Percentiles rank a stretch among this genome's conserved stretches.
These are phyloP conservation scores for Fraxinus velutina DNA, from an alignment of 305 asterid genomes.

Conservation along the genomic window DNA sequence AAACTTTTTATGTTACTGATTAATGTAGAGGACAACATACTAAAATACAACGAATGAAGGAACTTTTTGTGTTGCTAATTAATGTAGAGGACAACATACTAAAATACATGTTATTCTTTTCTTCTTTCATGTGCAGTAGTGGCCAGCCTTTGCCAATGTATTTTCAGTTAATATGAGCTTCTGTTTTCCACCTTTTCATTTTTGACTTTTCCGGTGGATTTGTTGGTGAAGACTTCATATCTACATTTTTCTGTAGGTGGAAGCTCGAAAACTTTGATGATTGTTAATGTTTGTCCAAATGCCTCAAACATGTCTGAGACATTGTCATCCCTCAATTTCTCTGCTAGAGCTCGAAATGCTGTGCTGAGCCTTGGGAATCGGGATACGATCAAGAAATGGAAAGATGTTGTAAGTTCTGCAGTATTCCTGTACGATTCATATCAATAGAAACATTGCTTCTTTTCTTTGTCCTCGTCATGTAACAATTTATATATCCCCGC, in stretches of 20 bases:
- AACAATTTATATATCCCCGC: constrained; percentile 1
- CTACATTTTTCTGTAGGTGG: constrained; percentile 63
- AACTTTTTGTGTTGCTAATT: not conserved
- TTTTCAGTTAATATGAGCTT: constrained; percentile 12
- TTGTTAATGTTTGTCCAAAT: constrained; percentile 76
- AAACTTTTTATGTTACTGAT: not conserved
- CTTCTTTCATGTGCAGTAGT: constrained; percentile 16
- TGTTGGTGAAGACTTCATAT: constrained; percentile 6
- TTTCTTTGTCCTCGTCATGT: not conserved
- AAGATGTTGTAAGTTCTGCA: constrained; percentile 76
- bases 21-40: not conserved
- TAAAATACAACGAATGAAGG: not conserved
- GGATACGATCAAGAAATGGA: constrained; percentile 95
- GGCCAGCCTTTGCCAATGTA: constrained; percentile 9
- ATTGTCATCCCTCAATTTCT: constrained; percentile 79
- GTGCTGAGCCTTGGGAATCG: constrained; percentile 86
- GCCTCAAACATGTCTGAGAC: constrained; percentile 73
- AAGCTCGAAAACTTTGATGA: constrained; percentile 82
- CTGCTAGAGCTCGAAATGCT: constrained; percentile 92
- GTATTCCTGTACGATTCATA: constrained; percentile 17
- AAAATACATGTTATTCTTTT: constrained; percentile 9
- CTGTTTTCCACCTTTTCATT: constrained; percentile 1
- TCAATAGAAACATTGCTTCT: constrained; percentile 2
- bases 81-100: not conserved
- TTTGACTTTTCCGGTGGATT: constrained; percentile 1